Evolutionary conservation across 2,329 filamentous ascomycete genomes (phyloP).

Genomic region (Neonectria coccinea): DNA sequence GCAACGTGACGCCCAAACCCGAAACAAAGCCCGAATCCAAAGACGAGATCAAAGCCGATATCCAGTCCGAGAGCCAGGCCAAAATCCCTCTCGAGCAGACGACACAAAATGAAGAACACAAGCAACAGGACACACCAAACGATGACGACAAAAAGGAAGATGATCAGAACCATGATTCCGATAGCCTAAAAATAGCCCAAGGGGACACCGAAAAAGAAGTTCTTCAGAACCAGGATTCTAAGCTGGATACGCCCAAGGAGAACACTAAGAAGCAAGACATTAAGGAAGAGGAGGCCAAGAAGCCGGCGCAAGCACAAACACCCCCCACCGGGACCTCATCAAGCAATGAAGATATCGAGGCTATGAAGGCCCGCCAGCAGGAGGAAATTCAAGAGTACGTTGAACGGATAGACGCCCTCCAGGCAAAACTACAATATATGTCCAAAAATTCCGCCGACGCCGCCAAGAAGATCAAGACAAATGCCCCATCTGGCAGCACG

Average conservation of each 20-base stretch:
- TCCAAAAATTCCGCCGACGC: slow-evolving; percentile 82
- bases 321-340: slow-evolving; percentile 11
- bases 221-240: not conserved
- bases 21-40: slow-evolving; percentile 7
- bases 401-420: slow-evolving; percentile 90
- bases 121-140: not conserved
- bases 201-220: not conserved
- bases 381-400: slow-evolving; percentile 87
- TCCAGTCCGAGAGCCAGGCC: not conserved
- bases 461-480: slow-evolving; percentile 75
- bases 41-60: not conserved
- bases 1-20: slow-evolving; percentile 10
- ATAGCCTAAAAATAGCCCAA: not conserved
- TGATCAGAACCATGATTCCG: not conserved
- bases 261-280: not conserved
- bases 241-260: slow-evolving; percentile 1
- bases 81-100: not conserved
- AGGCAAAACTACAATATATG: slow-evolving; percentile 90
- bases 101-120: not conserved
- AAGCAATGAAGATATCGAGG: slow-evolving; percentile 39
- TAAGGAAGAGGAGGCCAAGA: slow-evolving; percentile 5
- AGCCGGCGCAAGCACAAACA: slow-evolving; percentile 14
- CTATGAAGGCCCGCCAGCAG: slow-evolving; percentile 63
- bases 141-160: not conserved
- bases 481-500: slow-evolving; percentile 70